Base-by-base conservation (phyloP, 768 basidiomycete genomes). In the Russula virescens region DNA sequence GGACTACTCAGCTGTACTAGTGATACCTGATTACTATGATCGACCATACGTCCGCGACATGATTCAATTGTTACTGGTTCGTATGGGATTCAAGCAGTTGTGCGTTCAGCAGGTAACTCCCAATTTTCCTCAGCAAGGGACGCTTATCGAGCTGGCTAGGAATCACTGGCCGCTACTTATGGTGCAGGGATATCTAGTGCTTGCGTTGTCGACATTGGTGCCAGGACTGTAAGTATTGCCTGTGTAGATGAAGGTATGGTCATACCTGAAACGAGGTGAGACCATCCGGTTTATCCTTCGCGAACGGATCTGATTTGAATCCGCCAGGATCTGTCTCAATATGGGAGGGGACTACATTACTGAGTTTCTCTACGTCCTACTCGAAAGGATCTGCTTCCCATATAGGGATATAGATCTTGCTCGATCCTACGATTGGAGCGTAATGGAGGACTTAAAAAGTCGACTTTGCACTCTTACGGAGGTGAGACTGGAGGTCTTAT, bases 341-440 rank as follows among this genome's bases (percentile, higher is more conserved):
- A 89, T 92, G 74, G 97, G 94, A 21, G 94, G 96, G 16, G 90
- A 98, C 72, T 97, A 97, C 74, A 88, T 99, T 70, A 97, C 96
- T 3, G 86, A 90, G 65, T 92, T 96, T 69, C 78, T 96, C 48
- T 84, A 86, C 68, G 85, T 89, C 26, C 76, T 97, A 16, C 78
- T 98, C 28, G 79, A 84, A 51, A 83, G 87, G 50, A 91, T 93
- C 54, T 80, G 82, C 47, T 95, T 98, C 69, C 97, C 97, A 0
- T 98, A 97, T 73, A 77, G 84, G 58, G 89, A 94, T 28, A 78
- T 92, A 64, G 80, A 98, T 70, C 78, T 98, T 26, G 81, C 81
- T 7, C 79, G 81, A 38, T 81, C 83, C 48, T 90, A 93, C 70
- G 95, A 98, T 69, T 97, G 93, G 91, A 80, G 80, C 55, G 82